Percentiles rank a stretch among this genome's conserved stretches.
These are phyloP conservation scores for Aspergillus novoparasiticus DNA, from an alignment of 2,329 filamentous ascomycete species.

Conservation along the genomic window DNA sequence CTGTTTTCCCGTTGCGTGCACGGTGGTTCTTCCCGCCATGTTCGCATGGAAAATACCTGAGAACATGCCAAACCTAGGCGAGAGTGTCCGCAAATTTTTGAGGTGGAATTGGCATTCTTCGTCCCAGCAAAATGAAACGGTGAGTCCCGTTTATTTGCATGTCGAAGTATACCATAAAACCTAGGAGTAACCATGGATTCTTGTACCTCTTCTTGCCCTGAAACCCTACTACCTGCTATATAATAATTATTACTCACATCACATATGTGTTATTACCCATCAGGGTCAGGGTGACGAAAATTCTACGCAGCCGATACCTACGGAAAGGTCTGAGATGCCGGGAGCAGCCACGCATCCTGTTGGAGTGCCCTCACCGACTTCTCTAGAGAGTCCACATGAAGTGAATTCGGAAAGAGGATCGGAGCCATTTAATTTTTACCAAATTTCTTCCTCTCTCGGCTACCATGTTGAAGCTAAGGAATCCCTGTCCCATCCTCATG, in stretches of 20 bases:
- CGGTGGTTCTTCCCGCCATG: not conserved
- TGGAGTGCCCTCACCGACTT: not conserved
- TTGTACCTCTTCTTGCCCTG: not conserved
- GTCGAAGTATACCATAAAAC: not conserved
- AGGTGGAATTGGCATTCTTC: not conserved
- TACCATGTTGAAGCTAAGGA: not conserved
- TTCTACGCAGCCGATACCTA: not conserved
- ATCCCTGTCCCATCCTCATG: not conserved
- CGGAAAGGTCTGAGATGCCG: not conserved
- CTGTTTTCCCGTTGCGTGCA: not conserved
- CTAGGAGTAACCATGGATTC: not conserved
- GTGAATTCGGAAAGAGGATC: not conserved
- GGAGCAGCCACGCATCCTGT: not conserved
- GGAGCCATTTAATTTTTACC: not conserved
- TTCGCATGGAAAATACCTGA: not conserved
- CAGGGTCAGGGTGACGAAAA: not conserved
- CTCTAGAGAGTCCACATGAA: not conserved
- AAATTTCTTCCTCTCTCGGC: not conserved
- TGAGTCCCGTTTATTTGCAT: not conserved
- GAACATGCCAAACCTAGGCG: not conserved
- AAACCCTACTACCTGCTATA: not conserved
- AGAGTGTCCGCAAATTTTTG: not conserved
- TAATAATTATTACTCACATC: not conserved
- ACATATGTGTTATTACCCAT: not conserved
- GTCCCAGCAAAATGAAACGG: constrained; percentile 1